These are phyloP conservation scores for Populus euphratica DNA, from an alignment of 345 rosid genomes.

Conservation along the genomic window DNA sequence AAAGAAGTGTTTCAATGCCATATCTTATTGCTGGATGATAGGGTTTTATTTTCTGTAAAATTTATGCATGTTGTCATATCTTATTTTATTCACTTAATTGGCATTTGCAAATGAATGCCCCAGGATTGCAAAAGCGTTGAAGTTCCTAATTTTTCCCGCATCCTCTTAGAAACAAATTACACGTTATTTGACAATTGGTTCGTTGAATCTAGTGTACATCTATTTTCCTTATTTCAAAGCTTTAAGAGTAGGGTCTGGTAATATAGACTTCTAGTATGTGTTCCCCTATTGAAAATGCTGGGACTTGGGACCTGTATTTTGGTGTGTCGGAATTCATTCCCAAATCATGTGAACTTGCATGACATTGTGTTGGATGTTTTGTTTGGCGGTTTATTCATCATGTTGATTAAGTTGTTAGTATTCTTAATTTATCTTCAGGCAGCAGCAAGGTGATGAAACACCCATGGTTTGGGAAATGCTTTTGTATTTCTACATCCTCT, in stretches of 20 bases:
- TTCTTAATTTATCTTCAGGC: constrained; percentile 42
- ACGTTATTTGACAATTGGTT: not conserved
- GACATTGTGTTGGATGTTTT: not conserved
- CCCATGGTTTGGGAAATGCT: constrained; percentile 99
- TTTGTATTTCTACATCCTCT: constrained; percentile 84
- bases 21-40: not conserved
- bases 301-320: not conserved
- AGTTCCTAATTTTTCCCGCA: not conserved
- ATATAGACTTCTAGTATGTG: not conserved
- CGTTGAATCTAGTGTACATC: not conserved
- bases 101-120: not conserved
- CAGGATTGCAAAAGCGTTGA: not conserved
- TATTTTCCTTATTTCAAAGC: not conserved
- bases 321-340: not conserved
- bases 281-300: not conserved
- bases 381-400: not conserved
- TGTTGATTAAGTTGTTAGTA: not conserved
- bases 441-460: constrained; percentile 95
- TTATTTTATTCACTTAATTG: not conserved
- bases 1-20: not conserved
- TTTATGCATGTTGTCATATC: not conserved
- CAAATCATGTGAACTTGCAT: not conserved
- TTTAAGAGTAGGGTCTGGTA: not conserved
- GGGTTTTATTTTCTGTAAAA: not conserved
- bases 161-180: not conserved